Percentiles rank a stretch among this genome's conserved stretches.
phyloP scores from a whole-genome alignment of 768 basidiomycete species.

The Erythrobasidium yunnanense region DNA sequence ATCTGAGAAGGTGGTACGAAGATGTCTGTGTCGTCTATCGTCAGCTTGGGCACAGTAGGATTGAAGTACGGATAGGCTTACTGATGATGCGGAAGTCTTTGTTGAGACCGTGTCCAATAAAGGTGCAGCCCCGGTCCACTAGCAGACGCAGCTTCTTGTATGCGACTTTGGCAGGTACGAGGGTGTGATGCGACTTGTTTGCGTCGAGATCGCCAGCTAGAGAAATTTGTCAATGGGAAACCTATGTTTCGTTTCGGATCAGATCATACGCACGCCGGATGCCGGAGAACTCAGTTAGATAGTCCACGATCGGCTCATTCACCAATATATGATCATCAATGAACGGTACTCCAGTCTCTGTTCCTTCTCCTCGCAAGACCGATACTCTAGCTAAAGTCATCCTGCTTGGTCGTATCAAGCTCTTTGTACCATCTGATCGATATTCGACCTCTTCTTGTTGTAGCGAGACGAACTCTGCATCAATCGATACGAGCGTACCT shows the following conservation, averaged over 20 bases:
- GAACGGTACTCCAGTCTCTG: conserved; percentile 71
- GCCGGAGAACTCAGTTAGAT: conserved; percentile 91
- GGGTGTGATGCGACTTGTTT: conserved; percentile 64
- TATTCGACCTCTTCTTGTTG: conserved; percentile 97
- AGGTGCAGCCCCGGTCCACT: conserved; percentile 89
- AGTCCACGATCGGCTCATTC: conserved; percentile 88
- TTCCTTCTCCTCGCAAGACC: conserved; percentile 74
- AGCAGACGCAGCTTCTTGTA: conserved; percentile 92
- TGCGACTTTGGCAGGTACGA: conserved; percentile 92
- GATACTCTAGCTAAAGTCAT: conserved; percentile 89
- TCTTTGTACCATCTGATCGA: conserved; percentile 86
- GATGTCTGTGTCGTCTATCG: conserved; percentile 54
- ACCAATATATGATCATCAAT: conserved; percentile 98
- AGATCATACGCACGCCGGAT: conserved; percentile 57
- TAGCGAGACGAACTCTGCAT: conserved; percentile 95
- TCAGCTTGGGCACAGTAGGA: neutral
- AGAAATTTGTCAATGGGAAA: neutral
- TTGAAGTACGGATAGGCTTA: conserved; percentile 44
- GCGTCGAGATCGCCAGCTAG: conserved; percentile 91
- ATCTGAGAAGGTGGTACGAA: conserved; percentile 91
- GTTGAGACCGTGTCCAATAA: conserved; percentile 90
- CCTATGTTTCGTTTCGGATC: neutral
- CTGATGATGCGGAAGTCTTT: conserved; percentile 99
- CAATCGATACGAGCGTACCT: conserved; percentile 84
- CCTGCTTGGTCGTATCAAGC: conserved; percentile 78